Evolutionary conservation across 306 rosid species (phyloP).

Genomic region (Casuarina cunninghamiana): DNA sequence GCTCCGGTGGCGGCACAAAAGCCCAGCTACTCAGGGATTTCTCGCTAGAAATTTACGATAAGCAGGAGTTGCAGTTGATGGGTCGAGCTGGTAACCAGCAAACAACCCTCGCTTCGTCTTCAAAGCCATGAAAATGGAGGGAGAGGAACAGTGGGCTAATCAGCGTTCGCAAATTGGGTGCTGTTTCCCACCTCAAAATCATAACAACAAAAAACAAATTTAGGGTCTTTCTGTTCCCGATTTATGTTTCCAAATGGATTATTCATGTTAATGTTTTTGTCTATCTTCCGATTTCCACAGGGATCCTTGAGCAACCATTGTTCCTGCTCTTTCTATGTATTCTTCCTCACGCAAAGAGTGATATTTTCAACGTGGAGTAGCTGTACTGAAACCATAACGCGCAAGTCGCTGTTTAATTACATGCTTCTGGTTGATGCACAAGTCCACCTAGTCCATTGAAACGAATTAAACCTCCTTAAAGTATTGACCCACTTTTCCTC

Average conservation of each 20-base stretch:
- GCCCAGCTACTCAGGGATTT: conserved; percentile 49
- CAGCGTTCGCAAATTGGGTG: background rate
- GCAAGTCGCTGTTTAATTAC: too few species aligned
- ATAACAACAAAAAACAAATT: background rate
- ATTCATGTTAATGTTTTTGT: too few species aligned
- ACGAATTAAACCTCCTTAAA: too few species aligned
- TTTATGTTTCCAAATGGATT: background rate
- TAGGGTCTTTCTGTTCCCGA: background rate
- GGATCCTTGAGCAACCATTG: background rate
- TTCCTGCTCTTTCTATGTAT: too few species aligned
- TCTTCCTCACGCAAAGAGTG: background rate
- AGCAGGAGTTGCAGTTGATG: conserved; percentile 47
- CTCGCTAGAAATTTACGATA: conserved; percentile 44
- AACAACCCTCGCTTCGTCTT: background rate
- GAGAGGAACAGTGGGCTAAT: background rate
- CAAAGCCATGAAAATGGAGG: conserved; percentile 16
- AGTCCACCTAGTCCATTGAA: too few species aligned
- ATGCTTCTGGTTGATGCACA: too few species aligned
- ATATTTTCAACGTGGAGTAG: background rate
- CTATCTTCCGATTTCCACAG: background rate
- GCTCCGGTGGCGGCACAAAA: conserved; percentile 34
- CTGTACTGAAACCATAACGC: too few species aligned
- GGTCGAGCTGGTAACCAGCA: conserved; percentile 27
- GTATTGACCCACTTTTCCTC: too few species aligned
- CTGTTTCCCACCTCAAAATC: background rate